Percentiles rank a stretch among this genome's conserved stretches.
phyloP scores from a whole-genome alignment of 495 filamentous ascomycete genomes.

The Xylaria telfairii region DNA sequence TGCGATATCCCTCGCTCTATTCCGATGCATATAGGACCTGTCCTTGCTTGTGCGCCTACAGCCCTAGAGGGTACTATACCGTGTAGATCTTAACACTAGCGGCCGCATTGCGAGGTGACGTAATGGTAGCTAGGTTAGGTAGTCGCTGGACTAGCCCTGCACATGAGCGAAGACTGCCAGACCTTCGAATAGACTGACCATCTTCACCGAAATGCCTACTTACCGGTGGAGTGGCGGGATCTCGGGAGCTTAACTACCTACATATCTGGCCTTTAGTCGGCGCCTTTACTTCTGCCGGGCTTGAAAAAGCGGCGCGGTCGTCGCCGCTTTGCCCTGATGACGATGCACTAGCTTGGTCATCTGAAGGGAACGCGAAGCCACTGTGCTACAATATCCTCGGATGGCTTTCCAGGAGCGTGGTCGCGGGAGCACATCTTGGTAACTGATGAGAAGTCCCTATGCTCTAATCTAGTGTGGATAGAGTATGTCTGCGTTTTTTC shows the following conservation, averaged over 20 bases:
- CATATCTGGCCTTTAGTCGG: slow-evolving; percentile 15
- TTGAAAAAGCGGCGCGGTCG: neutral
- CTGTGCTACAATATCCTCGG: slow-evolving; percentile 24
- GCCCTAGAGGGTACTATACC: slow-evolving; percentile 20
- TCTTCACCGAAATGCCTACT: slow-evolving; percentile 16
- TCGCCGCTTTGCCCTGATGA: neutral
- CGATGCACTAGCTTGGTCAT: slow-evolving; percentile 8
- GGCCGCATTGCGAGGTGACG: slow-evolving; percentile 20
- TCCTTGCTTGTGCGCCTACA: slow-evolving; percentile 20
- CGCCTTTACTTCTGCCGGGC: neutral
- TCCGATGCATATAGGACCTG: slow-evolving; percentile 24
- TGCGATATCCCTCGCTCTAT: slow-evolving; percentile 20
- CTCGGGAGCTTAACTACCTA: slow-evolving; percentile 25
- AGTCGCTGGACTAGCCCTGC: neutral
- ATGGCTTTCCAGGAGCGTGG: slow-evolving; percentile 17
- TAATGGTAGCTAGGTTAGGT: slow-evolving; percentile 3
- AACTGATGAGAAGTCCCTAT: slow-evolving; percentile 1
- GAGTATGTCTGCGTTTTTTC: neutral
- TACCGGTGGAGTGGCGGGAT: slow-evolving; percentile 13
- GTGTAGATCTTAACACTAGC: slow-evolving; percentile 10
- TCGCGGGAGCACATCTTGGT: neutral
- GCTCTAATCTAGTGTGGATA: neutral
- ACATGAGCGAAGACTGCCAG: slow-evolving; percentile 24
- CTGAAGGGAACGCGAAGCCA: slow-evolving; percentile 3
- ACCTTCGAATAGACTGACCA: slow-evolving; percentile 7